A percentile compares a stretch with the other conserved stretches of the same genome.
phyloP scores from a whole-genome alignment of 805 yeast genomes.

The Saturnispora ahearnii region DNA sequence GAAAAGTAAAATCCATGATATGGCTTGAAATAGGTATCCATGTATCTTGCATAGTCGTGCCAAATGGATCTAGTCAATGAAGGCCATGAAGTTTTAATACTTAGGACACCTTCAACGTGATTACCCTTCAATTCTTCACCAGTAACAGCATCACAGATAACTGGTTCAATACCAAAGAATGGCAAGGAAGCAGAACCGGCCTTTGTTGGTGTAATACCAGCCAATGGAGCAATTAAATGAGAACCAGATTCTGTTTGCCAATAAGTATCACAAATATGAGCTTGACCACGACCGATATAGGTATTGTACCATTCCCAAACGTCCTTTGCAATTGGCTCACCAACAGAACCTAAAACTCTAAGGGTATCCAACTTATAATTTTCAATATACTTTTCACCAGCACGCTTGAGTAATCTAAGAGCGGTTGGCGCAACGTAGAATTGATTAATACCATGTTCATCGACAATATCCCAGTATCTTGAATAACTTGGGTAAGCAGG shows the following conservation, averaged over 20 bases:
- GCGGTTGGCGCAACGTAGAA: constrained; percentile 85
- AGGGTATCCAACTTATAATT: constrained; percentile 54
- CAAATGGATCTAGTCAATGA: constrained; percentile 78
- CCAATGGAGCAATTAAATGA: constrained; percentile 68
- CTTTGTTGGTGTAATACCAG: constrained; percentile 70
- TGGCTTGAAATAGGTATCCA: constrained; percentile 77
- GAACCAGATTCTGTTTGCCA: constrained; percentile 89
- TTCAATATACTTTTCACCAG: constrained; percentile 56
- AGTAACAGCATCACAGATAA: constrained; percentile 62
- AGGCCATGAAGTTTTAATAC: constrained; percentile 70
- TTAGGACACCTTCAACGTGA: constrained; percentile 75
- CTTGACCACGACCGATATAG: constrained; percentile 57
- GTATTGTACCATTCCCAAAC: constrained; percentile 84
- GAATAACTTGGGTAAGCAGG: constrained; percentile 79
- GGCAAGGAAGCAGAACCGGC: constrained; percentile 85
- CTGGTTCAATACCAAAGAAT: constrained; percentile 71
- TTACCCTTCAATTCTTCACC: constrained; percentile 62
- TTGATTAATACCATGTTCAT: constrained; percentile 62
- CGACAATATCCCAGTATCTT: constrained; percentile 73
- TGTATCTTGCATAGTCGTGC: constrained; percentile 63
- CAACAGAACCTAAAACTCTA: constrained; percentile 72
- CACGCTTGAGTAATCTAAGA: constrained; percentile 62
- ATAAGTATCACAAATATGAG: constrained; percentile 74
- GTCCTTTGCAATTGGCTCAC: constrained; percentile 81
- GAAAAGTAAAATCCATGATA: constrained; percentile 78